Evolutionary conservation across 2,329 filamentous ascomycete genomes (phyloP), one percentile per base, ranked within the genome.

Genomic region (Pestalotiopsis sp.): DNA sequence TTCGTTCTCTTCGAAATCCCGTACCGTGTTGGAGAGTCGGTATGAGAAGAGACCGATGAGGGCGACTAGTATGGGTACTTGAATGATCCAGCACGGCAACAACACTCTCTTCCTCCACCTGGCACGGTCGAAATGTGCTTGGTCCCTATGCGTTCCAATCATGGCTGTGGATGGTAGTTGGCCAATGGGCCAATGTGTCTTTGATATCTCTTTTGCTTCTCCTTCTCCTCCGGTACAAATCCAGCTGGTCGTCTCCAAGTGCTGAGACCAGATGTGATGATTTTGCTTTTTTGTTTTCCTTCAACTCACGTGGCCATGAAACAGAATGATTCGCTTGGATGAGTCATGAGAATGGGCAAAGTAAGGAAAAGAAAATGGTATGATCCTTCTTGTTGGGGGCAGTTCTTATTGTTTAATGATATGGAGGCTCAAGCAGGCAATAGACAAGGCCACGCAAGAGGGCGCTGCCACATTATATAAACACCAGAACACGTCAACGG

Each of bases 41-140:
- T 84, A 87, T 36, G 85, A 80, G 71, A 88, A 89, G 7, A 89
- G 76, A 14, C 83, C 86, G 74, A 87, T 81, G 68, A 87, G 76
- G 52, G 80, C 74, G 64, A 85, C 73, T 58, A 86, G 76, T 20
- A 88, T 76, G 3, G 77, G 72, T 3, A 86, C 75, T 75, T 89
- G 86, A 4, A 84, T 71, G 7, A 77, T 73, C 87, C 87, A 90
- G 58, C 81, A 80, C 6, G 86, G 86, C 1, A 85, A 70, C 31
- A 90, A 77, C 3, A 88, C 66, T 60, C 73, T 73, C 68, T 82
- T 79, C 66, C 82, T 81, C 87, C 87, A 89, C 75, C 80, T 80
- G 17, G 87, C 83, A 38, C 85, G 82, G 68, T 82, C 81, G 70
- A 87, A 88, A 69, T 87, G 83, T 36, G 84, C 84, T 71, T 88